Conservation (phyloP, 2,329 filamentous ascomycete species). For the Simplicillium sp. region DNA sequence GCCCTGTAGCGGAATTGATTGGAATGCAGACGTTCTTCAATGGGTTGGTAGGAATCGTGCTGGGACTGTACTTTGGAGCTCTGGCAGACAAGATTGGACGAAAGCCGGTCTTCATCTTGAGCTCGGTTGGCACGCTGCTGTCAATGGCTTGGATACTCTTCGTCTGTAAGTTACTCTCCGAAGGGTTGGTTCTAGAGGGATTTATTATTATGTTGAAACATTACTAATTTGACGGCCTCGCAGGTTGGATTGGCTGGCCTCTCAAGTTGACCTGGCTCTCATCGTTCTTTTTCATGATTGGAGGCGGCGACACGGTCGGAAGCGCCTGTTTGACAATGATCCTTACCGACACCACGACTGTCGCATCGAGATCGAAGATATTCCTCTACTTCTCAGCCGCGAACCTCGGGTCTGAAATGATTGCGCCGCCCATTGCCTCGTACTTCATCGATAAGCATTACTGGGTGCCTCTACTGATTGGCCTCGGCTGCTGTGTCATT, state of each 20-base stretch:
- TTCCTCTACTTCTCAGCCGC: conserved; percentile 82
- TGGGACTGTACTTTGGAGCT: conserved; percentile 4
- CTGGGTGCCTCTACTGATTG: conserved; percentile 3
- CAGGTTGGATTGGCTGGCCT: conserved; percentile 4
- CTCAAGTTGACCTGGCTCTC: conserved; percentile 3
- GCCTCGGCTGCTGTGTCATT: neutral
- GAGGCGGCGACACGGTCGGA: conserved; percentile 1
- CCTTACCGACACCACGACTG: conserved; percentile 3
- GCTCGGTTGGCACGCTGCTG: neutral
- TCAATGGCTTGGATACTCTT: conserved; percentile 2
- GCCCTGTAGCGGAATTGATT: conserved; percentile 3
- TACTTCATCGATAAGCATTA: conserved; percentile 3
- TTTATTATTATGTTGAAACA: neutral
- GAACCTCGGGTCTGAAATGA: conserved; percentile 53
- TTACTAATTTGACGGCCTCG: neutral
- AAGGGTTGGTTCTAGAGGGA: neutral
- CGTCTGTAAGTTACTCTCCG: neutral
- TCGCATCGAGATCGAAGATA: neutral
- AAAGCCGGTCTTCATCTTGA: neutral
- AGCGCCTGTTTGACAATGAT: conserved; percentile 5
- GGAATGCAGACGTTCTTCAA: conserved; percentile 3
- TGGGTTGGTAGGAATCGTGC: conserved; percentile 2
- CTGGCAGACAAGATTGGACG: conserved; percentile 3
- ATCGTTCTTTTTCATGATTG: conserved; percentile 2
- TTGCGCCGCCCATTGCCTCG: conserved; percentile 4